Conservation (phyloP, 257 asterid species). For the Solanum clarkiae region DNA sequence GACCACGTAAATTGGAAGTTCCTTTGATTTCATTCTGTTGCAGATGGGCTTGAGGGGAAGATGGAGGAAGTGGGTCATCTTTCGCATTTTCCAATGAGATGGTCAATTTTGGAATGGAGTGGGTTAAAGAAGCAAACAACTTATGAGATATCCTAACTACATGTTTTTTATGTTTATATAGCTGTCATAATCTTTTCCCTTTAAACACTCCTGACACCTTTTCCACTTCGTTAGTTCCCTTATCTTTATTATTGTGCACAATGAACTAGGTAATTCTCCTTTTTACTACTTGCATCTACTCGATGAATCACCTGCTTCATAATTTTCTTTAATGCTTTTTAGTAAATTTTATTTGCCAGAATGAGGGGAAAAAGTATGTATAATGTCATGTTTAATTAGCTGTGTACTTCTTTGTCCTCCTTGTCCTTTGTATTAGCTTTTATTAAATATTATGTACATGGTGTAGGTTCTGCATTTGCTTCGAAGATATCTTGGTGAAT, state of each 20-base stretch:
- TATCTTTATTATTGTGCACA: not conserved
- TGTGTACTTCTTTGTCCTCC: not conserved
- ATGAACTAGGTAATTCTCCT: not conserved
- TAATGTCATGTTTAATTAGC: not conserved
- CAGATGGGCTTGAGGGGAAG: too few relatives aligned
- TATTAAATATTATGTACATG: not conserved
- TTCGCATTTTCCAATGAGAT: too few relatives aligned
- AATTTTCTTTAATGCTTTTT: not conserved
- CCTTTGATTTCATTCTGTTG: too few relatives aligned
- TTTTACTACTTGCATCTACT: not conserved
- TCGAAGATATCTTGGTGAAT: conserved; percentile 95
- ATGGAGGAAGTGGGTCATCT: too few relatives aligned
- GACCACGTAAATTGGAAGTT: too few relatives aligned
- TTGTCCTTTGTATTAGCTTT: not conserved
- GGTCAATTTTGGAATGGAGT: too few relatives aligned
- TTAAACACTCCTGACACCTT: not conserved
- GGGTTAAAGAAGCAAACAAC: not conserved
- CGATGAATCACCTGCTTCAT: not conserved
- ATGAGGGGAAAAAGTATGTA: not conserved
- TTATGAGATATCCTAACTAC: not conserved
- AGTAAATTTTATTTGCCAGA: not conserved
- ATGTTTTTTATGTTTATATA: not conserved
- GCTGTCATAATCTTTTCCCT: not conserved
- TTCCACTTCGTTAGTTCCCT: not conserved
- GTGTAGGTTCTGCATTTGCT: conserved; percentile 93